Conservation (phyloP, 75 land plant species). For the Sequoiadendron giganteum region DNA sequence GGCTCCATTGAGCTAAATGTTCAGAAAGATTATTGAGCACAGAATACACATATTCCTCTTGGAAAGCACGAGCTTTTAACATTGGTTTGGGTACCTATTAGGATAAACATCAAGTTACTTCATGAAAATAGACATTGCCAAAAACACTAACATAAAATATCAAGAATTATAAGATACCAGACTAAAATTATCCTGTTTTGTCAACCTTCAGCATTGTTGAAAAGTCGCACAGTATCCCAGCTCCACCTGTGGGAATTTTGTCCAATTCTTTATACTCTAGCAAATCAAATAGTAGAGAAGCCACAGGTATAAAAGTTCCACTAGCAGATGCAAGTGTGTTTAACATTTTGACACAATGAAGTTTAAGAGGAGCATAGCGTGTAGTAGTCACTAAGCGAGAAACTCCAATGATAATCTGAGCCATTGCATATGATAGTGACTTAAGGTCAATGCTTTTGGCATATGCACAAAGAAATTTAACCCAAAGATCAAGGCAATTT, state of each 20-base stretch:
- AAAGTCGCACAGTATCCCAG: constrained; percentile 33
- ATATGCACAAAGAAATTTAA: constrained; percentile 59
- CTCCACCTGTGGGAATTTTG: constrained; percentile 37
- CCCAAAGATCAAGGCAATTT: constrained; percentile 83
- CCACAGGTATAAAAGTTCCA: constrained; percentile 75
- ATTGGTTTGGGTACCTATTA: constrained; percentile 69
- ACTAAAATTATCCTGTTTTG: background rate
- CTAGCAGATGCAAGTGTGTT: constrained; percentile 74
- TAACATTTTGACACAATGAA: constrained; percentile 69
- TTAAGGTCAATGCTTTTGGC: constrained; percentile 53
- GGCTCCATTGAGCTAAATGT: constrained; percentile 88
- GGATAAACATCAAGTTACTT: background rate
- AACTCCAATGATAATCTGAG: constrained; percentile 80
- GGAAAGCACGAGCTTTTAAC: constrained; percentile 67
- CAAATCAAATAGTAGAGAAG: constrained; percentile 57
- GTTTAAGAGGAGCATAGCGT: constrained; percentile 75
- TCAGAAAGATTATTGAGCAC: constrained; percentile 66
- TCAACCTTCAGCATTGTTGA: constrained; percentile 65
- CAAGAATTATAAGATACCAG: background rate
- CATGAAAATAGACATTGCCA: background rate
- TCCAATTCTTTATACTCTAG: constrained; percentile 57
- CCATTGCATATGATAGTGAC: constrained; percentile 51
- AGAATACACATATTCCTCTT: constrained; percentile 67
- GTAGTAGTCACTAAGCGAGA: constrained; percentile 73
- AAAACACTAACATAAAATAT: background rate